Evolutionary conservation across 2,329 filamentous ascomycete species (phyloP).

Genomic region (Thermochaetoides dissita): DNA sequence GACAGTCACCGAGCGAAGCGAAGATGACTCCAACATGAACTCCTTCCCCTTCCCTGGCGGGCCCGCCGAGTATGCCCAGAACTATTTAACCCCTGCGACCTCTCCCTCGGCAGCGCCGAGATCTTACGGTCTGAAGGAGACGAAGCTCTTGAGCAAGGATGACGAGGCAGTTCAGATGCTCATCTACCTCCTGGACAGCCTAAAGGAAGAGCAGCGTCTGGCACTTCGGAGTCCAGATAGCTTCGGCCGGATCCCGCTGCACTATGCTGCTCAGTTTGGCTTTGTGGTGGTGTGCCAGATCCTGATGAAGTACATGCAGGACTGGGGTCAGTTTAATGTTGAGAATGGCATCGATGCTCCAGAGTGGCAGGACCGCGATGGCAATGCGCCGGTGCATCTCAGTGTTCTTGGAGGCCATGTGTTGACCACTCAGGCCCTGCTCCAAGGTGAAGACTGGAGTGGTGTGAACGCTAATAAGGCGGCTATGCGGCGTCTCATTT

Average conservation of each 20-base stretch:
- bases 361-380: slow-evolving; percentile 85
- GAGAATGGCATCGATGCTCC: slow-evolving; percentile 73
- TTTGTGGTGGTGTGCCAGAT: slow-evolving; percentile 82
- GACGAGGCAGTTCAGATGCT: slow-evolving; percentile 64
- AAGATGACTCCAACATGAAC: slow-evolving; percentile 39
- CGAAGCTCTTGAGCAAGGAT: slow-evolving; percentile 49
- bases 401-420: slow-evolving; percentile 85
- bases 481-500: slow-evolving; percentile 52
- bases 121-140: slow-evolving; percentile 51
- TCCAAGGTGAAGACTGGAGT: slow-evolving; percentile 68
- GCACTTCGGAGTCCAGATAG: slow-evolving; percentile 59
- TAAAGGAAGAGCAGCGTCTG: slow-evolving; percentile 52
- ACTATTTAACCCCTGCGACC: slow-evolving; percentile 68
- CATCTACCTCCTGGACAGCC: slow-evolving; percentile 47
- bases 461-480: slow-evolving; percentile 48
- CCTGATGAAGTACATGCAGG: slow-evolving; percentile 76
- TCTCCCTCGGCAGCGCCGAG: slow-evolving; percentile 50
- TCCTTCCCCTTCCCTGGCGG: slow-evolving; percentile 35
- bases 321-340: slow-evolving; percentile 77
- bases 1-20: slow-evolving; percentile 24
- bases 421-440: slow-evolving; percentile 65
- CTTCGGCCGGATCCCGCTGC: slow-evolving; percentile 71
- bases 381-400: slow-evolving; percentile 79
- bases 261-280: slow-evolving; percentile 90
- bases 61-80: slow-evolving; percentile 41